Evolutionary conservation across 2,329 filamentous ascomycete genomes (phyloP), one percentile per base, ranked within the genome.

Genomic region (Tolypocladium paradoxum): DNA sequence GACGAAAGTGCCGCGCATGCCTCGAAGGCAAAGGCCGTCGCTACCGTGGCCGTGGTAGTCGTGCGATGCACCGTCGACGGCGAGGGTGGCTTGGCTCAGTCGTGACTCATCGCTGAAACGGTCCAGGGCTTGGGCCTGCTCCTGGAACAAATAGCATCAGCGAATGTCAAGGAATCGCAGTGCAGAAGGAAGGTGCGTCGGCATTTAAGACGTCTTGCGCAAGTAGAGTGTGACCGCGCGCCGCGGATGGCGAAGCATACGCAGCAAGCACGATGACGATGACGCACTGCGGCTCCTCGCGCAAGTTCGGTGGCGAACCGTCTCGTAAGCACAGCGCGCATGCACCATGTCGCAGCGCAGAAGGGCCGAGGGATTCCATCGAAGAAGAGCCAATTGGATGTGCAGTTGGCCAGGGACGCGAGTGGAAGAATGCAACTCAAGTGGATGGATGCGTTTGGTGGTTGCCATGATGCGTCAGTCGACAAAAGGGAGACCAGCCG

Each of bases 81-180:
- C 2, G 40, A 16, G 24, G 12, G 38, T 20, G 20, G 40, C 24
- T 29, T 24, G 24, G 18, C 43, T 18, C 12, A 46, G n/a, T 27
- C 34, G 34, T 49, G 48, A 49, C 48, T 49, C 48, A 49, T 37
- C 48, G 33, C 20, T 49, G 48, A 49, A 49, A 49, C 48, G n/a
- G 34, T 22, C 34, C 20, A 18, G 14, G 7, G 18, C 14, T 16
- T 5, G 24, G 7, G n/a, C 43, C n/a, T 31, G 43, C 16, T 46
- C 43, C 7, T 3, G 4, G 24, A 16, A 6, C 22, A 6, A 43
- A 43, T 27, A 11, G 22, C 12, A 43, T 12, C 4, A 8, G 18
- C 35, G 18, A n/a, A 37, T 4, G 12, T 6, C 12, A 18, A 24
- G 22, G 16, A 8, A 27, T 7, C 6, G 6, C 38, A 27, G 38